Evolutionary conservation across 177 flowering plant genomes (phyloP).

Genomic region (Viscum album): DNA sequence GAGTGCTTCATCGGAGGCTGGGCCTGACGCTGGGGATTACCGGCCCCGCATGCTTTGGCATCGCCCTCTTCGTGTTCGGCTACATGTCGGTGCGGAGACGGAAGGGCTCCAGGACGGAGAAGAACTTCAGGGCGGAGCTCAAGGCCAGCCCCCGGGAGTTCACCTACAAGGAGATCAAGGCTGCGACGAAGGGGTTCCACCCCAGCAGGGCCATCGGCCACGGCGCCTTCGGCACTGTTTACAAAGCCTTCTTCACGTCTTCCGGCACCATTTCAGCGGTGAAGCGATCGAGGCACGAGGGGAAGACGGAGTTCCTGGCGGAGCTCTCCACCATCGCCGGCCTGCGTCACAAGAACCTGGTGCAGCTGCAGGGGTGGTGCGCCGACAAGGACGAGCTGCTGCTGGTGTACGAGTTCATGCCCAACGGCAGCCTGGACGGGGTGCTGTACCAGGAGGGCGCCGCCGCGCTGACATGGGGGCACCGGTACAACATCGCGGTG

Average conservation of each 20-base stretch:
- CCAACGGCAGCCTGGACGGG: slow-evolving; percentile 62
- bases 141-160: slow-evolving; percentile 54
- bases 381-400: slow-evolving; percentile 65
- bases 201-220: slow-evolving; percentile 53
- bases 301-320: slow-evolving; percentile 62
- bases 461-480: slow-evolving; percentile 37
- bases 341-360: slow-evolving; percentile 76
- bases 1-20: slow-evolving; percentile 25
- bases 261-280: slow-evolving; percentile 57
- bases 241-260: slow-evolving; percentile 43
- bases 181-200: slow-evolving; percentile 72
- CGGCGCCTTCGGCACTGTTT: slow-evolving; percentile 86
- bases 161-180: slow-evolving; percentile 43
- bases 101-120: slow-evolving; percentile 21
- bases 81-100: slow-evolving; percentile 42
- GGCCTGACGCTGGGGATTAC: slow-evolving; percentile 55
- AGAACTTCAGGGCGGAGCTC: slow-evolving; percentile 40
- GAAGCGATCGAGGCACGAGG: slow-evolving; percentile 73
- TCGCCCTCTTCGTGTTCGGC: slow-evolving; percentile 35
- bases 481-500: slow-evolving; percentile 52
- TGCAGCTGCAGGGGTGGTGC: slow-evolving; percentile 93
- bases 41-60: slow-evolving; percentile 38
- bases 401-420: slow-evolving; percentile 80
- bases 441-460: slow-evolving; percentile 42
- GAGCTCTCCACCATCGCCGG: slow-evolving; percentile 70